Percentiles rank a stretch among this genome's conserved stretches.
phyloP scores from a whole-genome alignment of 2,329 filamentous ascomycete species.

The Fusarium protoensiforme region DNA sequence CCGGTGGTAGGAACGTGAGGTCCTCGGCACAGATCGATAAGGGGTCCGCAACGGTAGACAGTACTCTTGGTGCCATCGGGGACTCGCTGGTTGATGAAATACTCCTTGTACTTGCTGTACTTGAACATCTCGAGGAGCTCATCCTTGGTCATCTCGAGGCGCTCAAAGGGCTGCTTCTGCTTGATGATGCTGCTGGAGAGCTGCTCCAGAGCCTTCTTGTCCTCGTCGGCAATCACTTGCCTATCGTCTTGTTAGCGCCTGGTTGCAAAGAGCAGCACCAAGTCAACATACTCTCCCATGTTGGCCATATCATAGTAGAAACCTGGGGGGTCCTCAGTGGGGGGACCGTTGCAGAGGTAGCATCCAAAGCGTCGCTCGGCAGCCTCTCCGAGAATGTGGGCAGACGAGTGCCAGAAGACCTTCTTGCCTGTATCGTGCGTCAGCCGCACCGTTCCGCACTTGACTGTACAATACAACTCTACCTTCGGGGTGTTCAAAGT shows the following conservation, averaged over 20 bases:
- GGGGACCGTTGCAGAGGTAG: constrained; percentile 92
- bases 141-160: constrained; percentile 88
- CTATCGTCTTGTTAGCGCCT: constrained; percentile 61
- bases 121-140: constrained; percentile 94
- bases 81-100: constrained; percentile 82
- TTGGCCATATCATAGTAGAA: constrained; percentile 98
- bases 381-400: constrained; percentile 95
- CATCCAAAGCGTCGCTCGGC: constrained; percentile 92
- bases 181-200: constrained; percentile 88
- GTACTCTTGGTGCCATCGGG: constrained; percentile 90
- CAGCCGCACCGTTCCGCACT: background rate
- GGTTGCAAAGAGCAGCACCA: background rate
- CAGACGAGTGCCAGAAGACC: constrained; percentile 98
- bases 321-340: constrained; percentile 78
- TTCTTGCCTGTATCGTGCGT: constrained; percentile 72
- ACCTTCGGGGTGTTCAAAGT: constrained; percentile 71
- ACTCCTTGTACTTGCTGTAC: constrained; percentile 98
- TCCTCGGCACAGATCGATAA: constrained; percentile 95
- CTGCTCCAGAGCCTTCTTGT: constrained; percentile 87
- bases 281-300: constrained; percentile 50
- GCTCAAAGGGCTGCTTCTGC: constrained; percentile 95
- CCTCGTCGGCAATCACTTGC: constrained; percentile 76
- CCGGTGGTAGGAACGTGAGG: constrained; percentile 93
- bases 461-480: background rate
- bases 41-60: constrained; percentile 91